phyloP scores from a whole-genome alignment of 108 stramenopile genomes.

The Nitzschia sp. region DNA sequence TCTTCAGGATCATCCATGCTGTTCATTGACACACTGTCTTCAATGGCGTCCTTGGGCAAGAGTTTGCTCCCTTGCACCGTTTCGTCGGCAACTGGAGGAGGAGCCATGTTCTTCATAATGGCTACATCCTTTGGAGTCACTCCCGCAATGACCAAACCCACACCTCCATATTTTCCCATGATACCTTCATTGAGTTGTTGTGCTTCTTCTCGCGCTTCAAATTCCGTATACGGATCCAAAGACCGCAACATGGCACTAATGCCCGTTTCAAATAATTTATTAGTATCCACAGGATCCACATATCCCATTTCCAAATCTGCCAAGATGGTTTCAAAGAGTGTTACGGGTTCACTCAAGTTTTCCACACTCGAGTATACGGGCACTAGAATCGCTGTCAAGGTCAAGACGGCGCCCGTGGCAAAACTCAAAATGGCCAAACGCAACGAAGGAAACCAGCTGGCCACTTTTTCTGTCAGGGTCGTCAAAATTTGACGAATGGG shows the following conservation, averaged over 20 bases:
- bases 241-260: conserved; percentile 90
- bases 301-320: conserved; percentile 73
- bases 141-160: conserved; percentile 92
- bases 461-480: conserved; percentile 3
- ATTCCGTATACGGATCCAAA: conserved; percentile 97
- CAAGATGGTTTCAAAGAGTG: conserved; percentile 84
- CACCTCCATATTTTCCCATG: conserved; percentile 89
- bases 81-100: background rate
- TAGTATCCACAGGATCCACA: conserved; percentile 86
- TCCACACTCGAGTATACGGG: conserved; percentile 57
- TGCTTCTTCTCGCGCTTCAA: conserved; percentile 81
- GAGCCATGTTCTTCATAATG: conserved; percentile 17
- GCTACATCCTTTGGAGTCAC: conserved; percentile 45
- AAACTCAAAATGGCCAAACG: conserved; percentile 41
- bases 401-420: conserved; percentile 42
- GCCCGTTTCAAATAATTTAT: conserved; percentile 91
- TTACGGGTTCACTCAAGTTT: conserved; percentile 67
- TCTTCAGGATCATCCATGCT: conserved; percentile 48
- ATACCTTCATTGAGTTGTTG: conserved; percentile 84
- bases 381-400: conserved; percentile 43
- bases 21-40: conserved; percentile 26
- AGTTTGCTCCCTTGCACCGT: conserved; percentile 23
- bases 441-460: conserved; percentile 6
- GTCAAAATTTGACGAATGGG: conserved; percentile 15
- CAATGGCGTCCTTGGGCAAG: conserved; percentile 46